A percentile compares a stretch with the other conserved stretches of the same genome.
Evolutionary conservation across 2,329 filamentous ascomycete species (phyloP).

Genomic region (Colletotrichum lupini): DNA sequence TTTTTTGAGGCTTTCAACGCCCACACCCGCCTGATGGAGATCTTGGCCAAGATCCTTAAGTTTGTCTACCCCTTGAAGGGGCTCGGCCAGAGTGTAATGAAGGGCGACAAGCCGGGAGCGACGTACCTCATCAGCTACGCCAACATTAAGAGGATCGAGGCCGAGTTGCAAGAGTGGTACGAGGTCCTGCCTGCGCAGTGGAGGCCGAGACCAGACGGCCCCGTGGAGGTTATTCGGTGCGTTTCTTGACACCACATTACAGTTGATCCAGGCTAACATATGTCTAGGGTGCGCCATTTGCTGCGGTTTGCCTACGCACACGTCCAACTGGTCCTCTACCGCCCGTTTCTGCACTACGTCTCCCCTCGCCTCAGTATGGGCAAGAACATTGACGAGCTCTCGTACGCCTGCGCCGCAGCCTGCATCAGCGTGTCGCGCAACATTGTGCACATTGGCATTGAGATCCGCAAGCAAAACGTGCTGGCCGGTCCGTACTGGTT

Average conservation of each 20-base stretch:
- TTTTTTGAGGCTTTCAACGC: slow-evolving; percentile 75
- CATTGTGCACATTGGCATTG: slow-evolving; percentile 82
- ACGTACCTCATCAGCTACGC: slow-evolving; percentile 73
- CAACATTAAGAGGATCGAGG: slow-evolving; percentile 73
- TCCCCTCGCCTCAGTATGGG: slow-evolving; percentile 70
- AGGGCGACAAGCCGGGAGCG: slow-evolving; percentile 54
- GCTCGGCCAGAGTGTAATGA: slow-evolving; percentile 57
- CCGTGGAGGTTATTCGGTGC: slow-evolving; percentile 81
- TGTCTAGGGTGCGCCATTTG: slow-evolving; percentile 73
- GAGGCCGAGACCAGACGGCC: slow-evolving; percentile 81
- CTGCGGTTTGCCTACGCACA: slow-evolving; percentile 84
- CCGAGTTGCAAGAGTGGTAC: slow-evolving; percentile 72
- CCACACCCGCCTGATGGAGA: slow-evolving; percentile 71
- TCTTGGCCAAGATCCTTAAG: slow-evolving; percentile 73
- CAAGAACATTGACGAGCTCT: slow-evolving; percentile 76
- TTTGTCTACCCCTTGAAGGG: slow-evolving; percentile 74
- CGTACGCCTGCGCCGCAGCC: slow-evolving; percentile 77
- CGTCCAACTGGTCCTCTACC: slow-evolving; percentile 84
- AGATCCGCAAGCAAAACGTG: slow-evolving; percentile 79
- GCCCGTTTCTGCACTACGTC: slow-evolving; percentile 86
- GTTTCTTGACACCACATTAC: slow-evolving; percentile 40
- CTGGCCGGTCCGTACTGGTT: slow-evolving; percentile 90
- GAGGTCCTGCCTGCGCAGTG: slow-evolving; percentile 78
- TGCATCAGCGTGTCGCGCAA: slow-evolving; percentile 74
- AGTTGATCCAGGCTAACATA: background rate